Percentiles rank a stretch among this genome's conserved stretches.
phyloP scores from a whole-genome alignment of 2,329 filamentous ascomycete species.

The Alternaria panax region DNA sequence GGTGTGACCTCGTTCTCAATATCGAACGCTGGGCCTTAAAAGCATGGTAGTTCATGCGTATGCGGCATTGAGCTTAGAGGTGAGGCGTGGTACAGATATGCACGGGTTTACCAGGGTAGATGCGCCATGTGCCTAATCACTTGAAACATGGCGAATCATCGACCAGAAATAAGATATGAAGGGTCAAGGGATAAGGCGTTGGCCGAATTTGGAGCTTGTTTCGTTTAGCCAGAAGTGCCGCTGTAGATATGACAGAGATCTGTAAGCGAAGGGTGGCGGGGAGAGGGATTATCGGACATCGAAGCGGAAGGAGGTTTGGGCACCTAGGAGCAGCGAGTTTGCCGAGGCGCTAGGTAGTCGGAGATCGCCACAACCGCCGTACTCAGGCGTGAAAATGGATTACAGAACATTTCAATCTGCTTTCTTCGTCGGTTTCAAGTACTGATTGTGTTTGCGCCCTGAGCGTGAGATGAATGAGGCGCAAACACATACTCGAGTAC shows the following conservation, averaged over 20 bases:
- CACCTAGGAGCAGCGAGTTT: background rate
- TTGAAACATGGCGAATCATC: slow-evolving; percentile 29
- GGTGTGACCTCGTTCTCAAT: slow-evolving; percentile 8
- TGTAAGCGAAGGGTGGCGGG: slow-evolving; percentile 2
- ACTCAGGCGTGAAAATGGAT: background rate
- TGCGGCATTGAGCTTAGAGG: background rate
- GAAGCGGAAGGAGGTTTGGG: background rate
- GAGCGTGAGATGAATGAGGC: background rate
- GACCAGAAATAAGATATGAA: slow-evolving; percentile 15
- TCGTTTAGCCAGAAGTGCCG: slow-evolving; percentile 6
- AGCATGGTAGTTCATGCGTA: background rate
- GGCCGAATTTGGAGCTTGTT: slow-evolving; percentile 1
- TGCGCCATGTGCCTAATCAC: slow-evolving; percentile 18
- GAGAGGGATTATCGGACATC: background rate
- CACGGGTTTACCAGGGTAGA: slow-evolving; percentile 15
- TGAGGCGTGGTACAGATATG: slow-evolving; percentile 2
- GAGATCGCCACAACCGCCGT: background rate
- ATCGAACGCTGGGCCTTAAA: background rate
- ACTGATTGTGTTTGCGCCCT: background rate
- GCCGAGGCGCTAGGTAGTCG: background rate
- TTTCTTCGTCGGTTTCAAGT: background rate
- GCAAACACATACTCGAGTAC: background rate
- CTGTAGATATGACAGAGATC: slow-evolving; percentile 1
- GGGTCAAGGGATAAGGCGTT: slow-evolving; percentile 15
- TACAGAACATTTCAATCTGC: background rate